Base-by-base conservation (phyloP, 2,329 filamentous ascomycete genomes). In the Aspergillus chevalieri region DNA sequence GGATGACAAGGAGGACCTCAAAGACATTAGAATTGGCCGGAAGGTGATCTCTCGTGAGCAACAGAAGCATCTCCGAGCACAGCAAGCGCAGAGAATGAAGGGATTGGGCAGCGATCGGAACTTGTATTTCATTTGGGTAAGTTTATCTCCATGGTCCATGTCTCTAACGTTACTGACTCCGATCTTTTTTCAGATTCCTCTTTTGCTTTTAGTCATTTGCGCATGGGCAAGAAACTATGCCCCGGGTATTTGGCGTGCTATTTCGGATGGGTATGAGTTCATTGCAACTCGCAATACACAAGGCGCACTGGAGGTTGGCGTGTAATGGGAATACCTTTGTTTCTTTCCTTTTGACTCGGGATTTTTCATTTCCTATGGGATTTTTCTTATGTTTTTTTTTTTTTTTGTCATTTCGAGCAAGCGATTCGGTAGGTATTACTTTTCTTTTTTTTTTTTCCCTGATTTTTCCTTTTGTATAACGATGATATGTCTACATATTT, bases 61-160 rank as follows among this genome's bases (percentile, higher is more conserved):
- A 48, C 72, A 75, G 52, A 72, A 75, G 52, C 69, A 74, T 52
- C 65, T 77, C 21, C 64, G 73, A 48, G 67, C 68, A 45, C 72
- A 74, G 44, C 74, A 76, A 54, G 71, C 71, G 28, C 68, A 65
- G 44, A 71, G 72, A 47, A 71, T 78, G 63, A 78, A 78, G 62
- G 69, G 70, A 22, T 63, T 78, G 19, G 67, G 65, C 46, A 76
- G 69, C 50, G 76, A 79, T 56, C 66, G 73, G 50, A 78, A 78
- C 53, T 64, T 78, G n/a, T 78, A 76, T 60, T 76, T 77, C 58
- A 66, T 79, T 54, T 79, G 76, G 76, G 75, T 78, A 68, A 66
- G 74, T 66, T 42, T 26, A 17, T 8, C 7, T 41, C 15, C 17
- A 12, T 19, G 7, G 10, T 17, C 24, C 22, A 17, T 43, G 28